A percentile compares a stretch with the other conserved stretches of the same genome.
These are phyloP conservation scores for Aspergillus homomorphus DNA, from an alignment of 495 filamentous ascomycete genomes.

Conservation along the genomic window DNA sequence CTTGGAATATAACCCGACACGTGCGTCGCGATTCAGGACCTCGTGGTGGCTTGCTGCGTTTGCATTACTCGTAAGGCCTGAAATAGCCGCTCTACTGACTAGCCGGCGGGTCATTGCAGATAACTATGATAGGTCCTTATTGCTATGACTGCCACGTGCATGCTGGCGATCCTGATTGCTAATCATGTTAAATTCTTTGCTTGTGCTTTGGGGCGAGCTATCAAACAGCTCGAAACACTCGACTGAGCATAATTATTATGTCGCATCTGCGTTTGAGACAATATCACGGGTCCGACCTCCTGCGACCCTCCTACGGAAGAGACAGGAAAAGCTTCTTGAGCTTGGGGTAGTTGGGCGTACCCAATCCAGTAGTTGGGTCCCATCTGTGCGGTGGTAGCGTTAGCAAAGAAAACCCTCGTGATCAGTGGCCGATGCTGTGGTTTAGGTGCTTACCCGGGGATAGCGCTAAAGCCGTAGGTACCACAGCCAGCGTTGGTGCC, in stretches of 20 bases:
- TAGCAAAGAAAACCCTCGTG: neutral
- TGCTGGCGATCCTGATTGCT: neutral
- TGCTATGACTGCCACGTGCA: neutral
- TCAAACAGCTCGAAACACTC: too few relatives aligned
- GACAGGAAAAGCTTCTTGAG: conserved; percentile 46
- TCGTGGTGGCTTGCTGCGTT: neutral
- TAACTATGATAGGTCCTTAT: neutral
- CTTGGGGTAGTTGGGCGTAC: conserved; percentile 53
- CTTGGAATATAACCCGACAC: too few relatives aligned
- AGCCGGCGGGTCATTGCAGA: neutral
- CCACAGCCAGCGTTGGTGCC: conserved; percentile 60
- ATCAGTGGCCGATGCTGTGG: neutral
- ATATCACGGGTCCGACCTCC: too few relatives aligned
- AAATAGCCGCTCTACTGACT: neutral
- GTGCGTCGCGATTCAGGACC: too few relatives aligned
- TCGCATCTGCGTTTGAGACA: too few relatives aligned
- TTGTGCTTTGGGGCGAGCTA: neutral
- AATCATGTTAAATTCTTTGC: neutral
- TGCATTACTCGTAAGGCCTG: neutral
- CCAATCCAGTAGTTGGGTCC: conserved; percentile 65
- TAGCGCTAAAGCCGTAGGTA: conserved; percentile 51
- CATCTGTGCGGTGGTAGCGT: conserved; percentile 26
- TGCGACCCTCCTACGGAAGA: neutral
- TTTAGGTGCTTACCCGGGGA: conserved; percentile 26
- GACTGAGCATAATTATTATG: too few relatives aligned